Conservation (phyloP, 257 asterid genomes). For the Nicotiana benthamiana region DNA sequence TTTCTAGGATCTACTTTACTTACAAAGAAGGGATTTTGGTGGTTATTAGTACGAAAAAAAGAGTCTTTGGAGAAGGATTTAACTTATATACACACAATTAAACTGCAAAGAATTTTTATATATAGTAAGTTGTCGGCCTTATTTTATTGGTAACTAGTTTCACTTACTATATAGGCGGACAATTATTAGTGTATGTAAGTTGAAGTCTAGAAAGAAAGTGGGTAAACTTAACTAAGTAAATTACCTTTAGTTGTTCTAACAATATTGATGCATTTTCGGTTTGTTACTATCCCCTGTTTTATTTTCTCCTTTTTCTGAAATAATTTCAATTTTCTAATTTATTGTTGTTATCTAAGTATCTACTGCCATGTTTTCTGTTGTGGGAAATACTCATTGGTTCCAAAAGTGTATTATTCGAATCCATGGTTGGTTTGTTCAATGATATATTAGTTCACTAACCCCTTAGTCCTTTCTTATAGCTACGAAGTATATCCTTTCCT, state of each 20-base stretch:
- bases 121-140: neutral
- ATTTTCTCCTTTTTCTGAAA: neutral
- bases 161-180: neutral
- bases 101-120: neutral
- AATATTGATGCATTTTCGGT: neutral
- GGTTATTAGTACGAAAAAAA: neutral
- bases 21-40: neutral
- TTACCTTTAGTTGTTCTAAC: neutral
- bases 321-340: neutral
- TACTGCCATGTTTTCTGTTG: neutral
- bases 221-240: neutral
- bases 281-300: neutral
- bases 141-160: neutral
- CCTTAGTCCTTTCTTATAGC: neutral
- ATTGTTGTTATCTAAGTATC: neutral
- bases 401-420: neutral
- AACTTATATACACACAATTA: neutral
- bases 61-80: neutral
- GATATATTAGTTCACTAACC: neutral
- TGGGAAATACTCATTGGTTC: neutral
- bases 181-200: neutral
- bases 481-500: neutral
- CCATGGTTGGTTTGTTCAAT: neutral
- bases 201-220: neutral
- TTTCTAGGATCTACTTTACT: constrained; percentile 2